phyloP scores from a whole-genome alignment of 257 asterid species.

The Penstemon davidsonii region DNA sequence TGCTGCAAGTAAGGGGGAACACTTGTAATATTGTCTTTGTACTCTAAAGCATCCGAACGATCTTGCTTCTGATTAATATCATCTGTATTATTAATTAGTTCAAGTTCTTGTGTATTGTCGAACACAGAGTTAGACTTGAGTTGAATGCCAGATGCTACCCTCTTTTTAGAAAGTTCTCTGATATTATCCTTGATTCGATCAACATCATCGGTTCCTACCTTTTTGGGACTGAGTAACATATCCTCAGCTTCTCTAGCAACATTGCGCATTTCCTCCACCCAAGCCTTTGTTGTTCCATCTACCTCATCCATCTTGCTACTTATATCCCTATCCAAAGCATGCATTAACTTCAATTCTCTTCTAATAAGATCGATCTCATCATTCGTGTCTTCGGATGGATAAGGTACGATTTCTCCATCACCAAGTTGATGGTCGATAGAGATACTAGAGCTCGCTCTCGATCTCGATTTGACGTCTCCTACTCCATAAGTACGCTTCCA shows the following conservation, averaged over 20 bases:
- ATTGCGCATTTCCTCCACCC: conserved; percentile 13
- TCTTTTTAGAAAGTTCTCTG: conserved; percentile 11
- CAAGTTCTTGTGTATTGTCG: background rate
- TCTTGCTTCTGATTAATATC: no score
- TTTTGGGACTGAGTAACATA: background rate
- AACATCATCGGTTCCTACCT: background rate
- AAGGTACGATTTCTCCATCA: background rate
- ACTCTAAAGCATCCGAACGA: no score
- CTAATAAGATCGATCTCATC: no score
- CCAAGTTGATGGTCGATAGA: background rate
- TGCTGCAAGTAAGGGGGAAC: conserved; percentile 17
- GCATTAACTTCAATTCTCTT: no score
- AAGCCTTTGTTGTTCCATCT: background rate
- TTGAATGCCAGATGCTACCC: conserved; percentile 24
- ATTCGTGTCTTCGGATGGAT: no score
- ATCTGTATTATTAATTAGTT: background rate
- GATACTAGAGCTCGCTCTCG: background rate
- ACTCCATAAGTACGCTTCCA: conserved; percentile 14
- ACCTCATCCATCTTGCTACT: background rate
- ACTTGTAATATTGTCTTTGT: no score
- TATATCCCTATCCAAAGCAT: no score
- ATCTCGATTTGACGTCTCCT: background rate
- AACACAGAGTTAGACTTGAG: background rate
- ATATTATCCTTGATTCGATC: conserved; percentile 8
- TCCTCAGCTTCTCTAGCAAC: background rate